Percentiles rank a stretch among this genome's conserved stretches.
Conservation (phyloP, 2,329 filamentous ascomycete species). For the Cercospora brassicicola region DNA sequence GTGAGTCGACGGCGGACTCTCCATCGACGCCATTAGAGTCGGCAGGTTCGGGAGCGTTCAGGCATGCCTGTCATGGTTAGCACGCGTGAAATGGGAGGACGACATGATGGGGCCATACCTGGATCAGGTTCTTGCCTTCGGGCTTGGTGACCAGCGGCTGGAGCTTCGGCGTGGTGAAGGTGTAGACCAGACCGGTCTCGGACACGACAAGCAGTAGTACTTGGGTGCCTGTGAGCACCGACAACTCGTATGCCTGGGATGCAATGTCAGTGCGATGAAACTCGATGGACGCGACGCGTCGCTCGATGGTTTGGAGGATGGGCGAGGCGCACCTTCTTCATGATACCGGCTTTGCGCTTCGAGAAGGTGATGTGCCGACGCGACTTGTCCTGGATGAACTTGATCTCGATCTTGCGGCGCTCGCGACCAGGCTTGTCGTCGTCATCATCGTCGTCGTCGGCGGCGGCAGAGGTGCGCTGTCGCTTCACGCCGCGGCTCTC, state of each 20-base stretch:
- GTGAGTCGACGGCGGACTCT: constrained; percentile 69
- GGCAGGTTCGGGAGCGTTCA: constrained; percentile 91
- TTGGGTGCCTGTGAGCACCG: constrained; percentile 95
- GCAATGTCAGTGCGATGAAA: constrained; percentile 21
- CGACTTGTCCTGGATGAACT: constrained; percentile 99
- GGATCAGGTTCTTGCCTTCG: constrained; percentile 98
- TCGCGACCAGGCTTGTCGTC: constrained; percentile 97
- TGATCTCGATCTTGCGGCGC: constrained; percentile 99
- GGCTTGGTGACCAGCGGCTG: constrained; percentile 97
- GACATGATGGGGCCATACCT: constrained; percentile 58
- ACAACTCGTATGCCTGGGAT: constrained; percentile 86
- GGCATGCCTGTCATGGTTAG: constrained; percentile 68
- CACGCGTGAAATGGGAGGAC: constrained; percentile 6
- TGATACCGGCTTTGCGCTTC: constrained; percentile 98
- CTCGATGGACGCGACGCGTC: constrained; percentile 20
- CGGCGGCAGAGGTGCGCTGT: constrained; percentile 67
- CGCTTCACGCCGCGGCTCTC: constrained; percentile 84
- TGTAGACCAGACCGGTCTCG: constrained; percentile 95
- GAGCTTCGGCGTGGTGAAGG: constrained; percentile 96
- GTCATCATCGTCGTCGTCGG: constrained; percentile 91
- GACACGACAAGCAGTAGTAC: constrained; percentile 94
- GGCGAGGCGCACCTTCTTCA: constrained; percentile 82
- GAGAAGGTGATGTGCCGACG: constrained; percentile 99
- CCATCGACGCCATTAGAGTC: constrained; percentile 63
- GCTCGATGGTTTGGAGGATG: neutral